phyloP scores from a whole-genome alignment of 805 yeast species.

The Kluyveromyces siamensis region DNA sequence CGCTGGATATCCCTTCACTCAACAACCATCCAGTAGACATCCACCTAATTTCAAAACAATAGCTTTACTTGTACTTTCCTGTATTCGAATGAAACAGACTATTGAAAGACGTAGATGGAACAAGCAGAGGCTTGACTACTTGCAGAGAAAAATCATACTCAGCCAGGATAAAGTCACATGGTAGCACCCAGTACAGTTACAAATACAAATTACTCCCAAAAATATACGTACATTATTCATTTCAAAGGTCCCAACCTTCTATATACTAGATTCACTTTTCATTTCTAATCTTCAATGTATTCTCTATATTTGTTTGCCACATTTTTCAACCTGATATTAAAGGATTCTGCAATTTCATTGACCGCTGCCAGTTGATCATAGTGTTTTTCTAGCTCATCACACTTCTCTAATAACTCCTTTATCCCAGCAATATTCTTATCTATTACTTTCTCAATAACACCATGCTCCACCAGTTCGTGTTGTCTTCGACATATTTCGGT shows the following conservation, averaged over 20 bases:
- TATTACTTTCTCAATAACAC: conserved; percentile 24
- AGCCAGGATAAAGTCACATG: conserved; percentile 20
- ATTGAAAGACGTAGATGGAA: conserved; percentile 20
- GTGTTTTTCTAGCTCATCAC: conserved; percentile 43
- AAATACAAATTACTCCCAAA: too few species aligned
- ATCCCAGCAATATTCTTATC: conserved; percentile 34
- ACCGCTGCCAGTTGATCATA: conserved; percentile 47
- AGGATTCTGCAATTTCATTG: conserved; percentile 32
- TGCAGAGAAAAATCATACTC: conserved; percentile 20
- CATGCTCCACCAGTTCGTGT: conserved; percentile 17
- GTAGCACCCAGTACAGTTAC: conserved; percentile 3
- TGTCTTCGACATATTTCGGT: conserved; percentile 18
- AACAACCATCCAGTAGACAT: background rate
- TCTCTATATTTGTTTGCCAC: conserved; percentile 23
- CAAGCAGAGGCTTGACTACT: conserved; percentile 15
- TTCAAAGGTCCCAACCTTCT: background rate
- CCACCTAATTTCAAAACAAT: conserved; percentile 20
- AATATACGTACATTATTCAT: background rate
- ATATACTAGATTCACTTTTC: background rate
- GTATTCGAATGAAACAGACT: conserved; percentile 21
- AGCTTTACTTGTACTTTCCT: conserved; percentile 23
- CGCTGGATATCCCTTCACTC: background rate
- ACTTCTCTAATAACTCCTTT: conserved; percentile 33
- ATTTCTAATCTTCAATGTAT: conserved; percentile 4
- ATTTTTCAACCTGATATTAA: conserved; percentile 28